Evolutionary conservation across 495 filamentous ascomycete species (phyloP).

Genomic region (Talaromyces adpressus): DNA sequence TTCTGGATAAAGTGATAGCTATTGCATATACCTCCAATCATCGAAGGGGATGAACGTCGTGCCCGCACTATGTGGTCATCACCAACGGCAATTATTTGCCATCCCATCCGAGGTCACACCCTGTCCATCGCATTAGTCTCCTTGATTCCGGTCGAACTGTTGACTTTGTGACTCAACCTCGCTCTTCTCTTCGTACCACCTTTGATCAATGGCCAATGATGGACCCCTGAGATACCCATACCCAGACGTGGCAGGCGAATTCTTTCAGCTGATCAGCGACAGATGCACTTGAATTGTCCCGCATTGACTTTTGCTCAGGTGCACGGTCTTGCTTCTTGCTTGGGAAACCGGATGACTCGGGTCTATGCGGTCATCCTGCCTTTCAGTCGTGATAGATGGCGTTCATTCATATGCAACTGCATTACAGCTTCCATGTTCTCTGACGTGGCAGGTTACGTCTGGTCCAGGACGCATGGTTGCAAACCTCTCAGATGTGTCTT

Average conservation of each 20-base stretch:
- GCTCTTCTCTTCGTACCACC: constrained; percentile 1
- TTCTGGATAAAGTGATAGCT: constrained; percentile 4
- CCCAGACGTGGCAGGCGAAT: constrained; percentile 15
- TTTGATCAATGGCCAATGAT: constrained; percentile 5
- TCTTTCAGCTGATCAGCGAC: constrained; percentile 43
- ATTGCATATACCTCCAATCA: constrained; percentile 8
- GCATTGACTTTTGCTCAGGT: constrained; percentile 39
- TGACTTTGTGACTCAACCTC: neutral
- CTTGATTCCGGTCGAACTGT: neutral
- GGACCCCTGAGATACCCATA: neutral
- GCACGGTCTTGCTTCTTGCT: constrained; percentile 21
- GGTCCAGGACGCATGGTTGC: constrained; percentile 17
- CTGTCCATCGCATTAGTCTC: neutral
- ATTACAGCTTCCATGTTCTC: constrained; percentile 37
- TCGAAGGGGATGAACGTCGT: neutral
- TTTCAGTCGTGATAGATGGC: constrained; percentile 35
- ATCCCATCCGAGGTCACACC: neutral
- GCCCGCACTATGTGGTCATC: neutral
- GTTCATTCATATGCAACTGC: constrained; percentile 38
- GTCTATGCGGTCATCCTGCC: constrained; percentile 21
- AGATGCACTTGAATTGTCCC: constrained; percentile 39
- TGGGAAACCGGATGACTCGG: constrained; percentile 1
- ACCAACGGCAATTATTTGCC: neutral
- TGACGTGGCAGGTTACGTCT: constrained; percentile 43
- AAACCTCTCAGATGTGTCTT: neutral